phyloP scores from a whole-genome alignment of 2,329 filamentous ascomycete genomes.

The Microthyrium microscopicum region DNA sequence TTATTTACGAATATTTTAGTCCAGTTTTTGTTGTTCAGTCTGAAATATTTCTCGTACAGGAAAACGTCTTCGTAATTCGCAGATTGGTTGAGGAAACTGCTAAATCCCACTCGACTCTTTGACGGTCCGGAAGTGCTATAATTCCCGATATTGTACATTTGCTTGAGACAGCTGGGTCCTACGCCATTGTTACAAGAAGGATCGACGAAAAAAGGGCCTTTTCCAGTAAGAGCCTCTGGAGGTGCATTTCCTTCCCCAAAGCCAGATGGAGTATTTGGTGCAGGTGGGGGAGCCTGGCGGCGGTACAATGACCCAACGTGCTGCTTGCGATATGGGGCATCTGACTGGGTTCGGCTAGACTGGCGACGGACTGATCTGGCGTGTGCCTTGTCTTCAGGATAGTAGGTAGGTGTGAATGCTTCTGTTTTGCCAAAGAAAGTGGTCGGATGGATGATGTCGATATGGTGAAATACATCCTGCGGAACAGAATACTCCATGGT shows the following conservation, averaged over 20 bases:
- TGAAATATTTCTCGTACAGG: conserved; percentile 25
- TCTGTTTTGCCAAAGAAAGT: conserved; percentile 20
- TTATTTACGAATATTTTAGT: conserved; percentile 1
- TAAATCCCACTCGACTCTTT: conserved; percentile 26
- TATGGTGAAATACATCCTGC: conserved; percentile 32
- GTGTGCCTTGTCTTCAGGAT: not conserved
- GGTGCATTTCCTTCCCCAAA: too few species aligned
- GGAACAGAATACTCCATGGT: conserved; percentile 46
- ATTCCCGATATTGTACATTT: conserved; percentile 29
- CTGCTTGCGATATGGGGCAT: too few species aligned
- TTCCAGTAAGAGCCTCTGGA: not conserved
- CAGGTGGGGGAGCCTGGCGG: too few species aligned
- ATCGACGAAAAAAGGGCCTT: conserved; percentile 10
- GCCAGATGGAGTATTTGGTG: too few species aligned
- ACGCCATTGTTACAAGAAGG: conserved; percentile 26
- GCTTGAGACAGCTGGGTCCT: conserved; percentile 29
- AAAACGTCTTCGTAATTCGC: conserved; percentile 19
- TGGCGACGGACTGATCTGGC: too few species aligned
- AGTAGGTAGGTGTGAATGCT: not conserved
- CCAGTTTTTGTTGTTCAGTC: conserved; percentile 3
- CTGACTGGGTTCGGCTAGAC: too few species aligned
- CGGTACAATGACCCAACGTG: too few species aligned
- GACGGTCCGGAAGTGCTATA: conserved; percentile 21
- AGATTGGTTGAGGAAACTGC: conserved; percentile 29
- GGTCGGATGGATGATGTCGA: conserved; percentile 50